Conservation (phyloP, 352 stramenopile species). For the Aphanomyces euteiches region DNA sequence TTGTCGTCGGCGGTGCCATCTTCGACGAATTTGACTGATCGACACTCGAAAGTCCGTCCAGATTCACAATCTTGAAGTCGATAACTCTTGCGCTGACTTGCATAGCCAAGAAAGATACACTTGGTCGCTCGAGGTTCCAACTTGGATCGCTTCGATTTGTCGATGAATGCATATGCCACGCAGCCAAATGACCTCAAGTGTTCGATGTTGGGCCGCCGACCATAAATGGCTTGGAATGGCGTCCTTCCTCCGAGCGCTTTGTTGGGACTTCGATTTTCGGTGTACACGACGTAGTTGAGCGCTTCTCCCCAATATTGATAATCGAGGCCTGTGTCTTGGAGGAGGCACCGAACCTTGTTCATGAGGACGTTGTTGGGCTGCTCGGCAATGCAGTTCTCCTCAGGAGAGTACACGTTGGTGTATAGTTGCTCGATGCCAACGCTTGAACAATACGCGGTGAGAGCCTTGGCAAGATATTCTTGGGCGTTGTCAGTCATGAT, state of each 20-base stretch:
- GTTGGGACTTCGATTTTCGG: background rate
- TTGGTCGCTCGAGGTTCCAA: conserved; percentile 24
- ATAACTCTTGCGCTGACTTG: conserved; percentile 23
- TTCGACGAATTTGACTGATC: conserved; percentile 26
- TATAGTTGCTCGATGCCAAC: too few relatives aligned
- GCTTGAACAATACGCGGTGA: too few relatives aligned
- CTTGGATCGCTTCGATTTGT: conserved; percentile 29
- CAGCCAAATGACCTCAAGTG: conserved; percentile 31
- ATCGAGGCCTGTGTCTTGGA: background rate
- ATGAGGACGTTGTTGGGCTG: conserved; percentile 11
- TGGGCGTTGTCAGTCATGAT: conserved; percentile 29
- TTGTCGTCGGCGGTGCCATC: conserved; percentile 9
- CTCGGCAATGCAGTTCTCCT: conserved; percentile 10
- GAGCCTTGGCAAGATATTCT: too few relatives aligned
- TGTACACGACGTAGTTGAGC: conserved; percentile 18
- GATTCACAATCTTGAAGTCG: conserved; percentile 3
- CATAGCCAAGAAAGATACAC: conserved; percentile 26
- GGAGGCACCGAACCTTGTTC: conserved; percentile 6
- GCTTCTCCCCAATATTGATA: conserved; percentile 12
- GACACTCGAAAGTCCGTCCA: background rate
- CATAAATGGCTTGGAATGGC: conserved; percentile 20
- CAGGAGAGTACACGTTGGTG: conserved; percentile 12
- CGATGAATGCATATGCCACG: conserved; percentile 26
- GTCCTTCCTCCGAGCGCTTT: conserved; percentile 14
- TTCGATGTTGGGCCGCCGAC: conserved; percentile 21